Base-by-base conservation (phyloP, 768 basidiomycete genomes). In the Boletus vermiculosoides region DNA sequence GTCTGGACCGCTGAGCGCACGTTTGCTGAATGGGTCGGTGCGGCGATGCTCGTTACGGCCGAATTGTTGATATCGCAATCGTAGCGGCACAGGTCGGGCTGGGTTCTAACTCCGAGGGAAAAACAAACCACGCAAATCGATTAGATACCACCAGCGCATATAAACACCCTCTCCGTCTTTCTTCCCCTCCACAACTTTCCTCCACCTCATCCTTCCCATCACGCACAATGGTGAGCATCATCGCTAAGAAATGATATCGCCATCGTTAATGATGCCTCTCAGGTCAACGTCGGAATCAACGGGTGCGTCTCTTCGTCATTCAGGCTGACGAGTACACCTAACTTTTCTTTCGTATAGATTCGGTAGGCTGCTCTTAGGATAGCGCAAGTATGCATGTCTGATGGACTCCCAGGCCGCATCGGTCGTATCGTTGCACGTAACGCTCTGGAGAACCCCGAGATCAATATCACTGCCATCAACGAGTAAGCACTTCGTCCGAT, bases 351-450 rank as follows among this genome's bases (percentile, higher is more conserved):
- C 12, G 55, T 63, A 50, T 64, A 54, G 88, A 80, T 93, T 94
- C 77, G 91, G 92, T 92, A 71, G 71, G 88, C 68, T 23, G 15
- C 30, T 20, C 25, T 36, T 48, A 22, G 2, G 22, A 10, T 37
- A n/a, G 0, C n/a, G 4, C 20, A 12, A 41, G 20, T 1, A 18
- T 11, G 0, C 20, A 41, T 54, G 3, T 48, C 59, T 69, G 46
- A 72, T 41, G 4, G 45, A 65, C n/a, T 69, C 40, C 7, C 13
- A 71, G 96, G 96, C 82, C 96, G 97, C 82, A 98, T 98, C 73
- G 96, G 97, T 75, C 96, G 97, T 77, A 96, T 98, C 74, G 97
- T 98, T 63, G 81, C 90, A 76, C 90, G 97, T 66, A 98, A 98
- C 81, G 94, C 95, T 50, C 81, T 97, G 66, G 78, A 84, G 64